Conservation (phyloP, 305 asterid species). For the Solanum hybrid region DNA sequence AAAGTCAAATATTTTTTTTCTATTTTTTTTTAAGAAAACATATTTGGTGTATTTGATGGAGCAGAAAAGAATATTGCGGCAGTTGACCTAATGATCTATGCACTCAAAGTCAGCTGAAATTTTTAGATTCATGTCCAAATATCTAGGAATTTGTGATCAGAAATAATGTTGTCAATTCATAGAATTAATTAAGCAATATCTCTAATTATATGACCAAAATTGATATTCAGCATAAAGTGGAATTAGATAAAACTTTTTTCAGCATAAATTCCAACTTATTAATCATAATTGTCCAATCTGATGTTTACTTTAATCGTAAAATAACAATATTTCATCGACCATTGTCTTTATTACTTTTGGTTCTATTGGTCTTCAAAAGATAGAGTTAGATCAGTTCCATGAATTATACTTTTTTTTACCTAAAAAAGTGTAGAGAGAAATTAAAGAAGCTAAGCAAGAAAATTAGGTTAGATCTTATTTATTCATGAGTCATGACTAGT, state of each 20-base stretch:
- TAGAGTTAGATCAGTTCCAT: background rate
- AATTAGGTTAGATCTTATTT: background rate
- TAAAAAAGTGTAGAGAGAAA: background rate
- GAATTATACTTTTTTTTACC: background rate
- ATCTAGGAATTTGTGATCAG: background rate
- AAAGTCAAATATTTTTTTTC: background rate
- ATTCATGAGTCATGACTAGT: background rate
- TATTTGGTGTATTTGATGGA: background rate
- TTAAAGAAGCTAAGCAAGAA: background rate
- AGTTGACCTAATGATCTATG: background rate
- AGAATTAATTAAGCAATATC: background rate
- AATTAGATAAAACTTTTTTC: background rate
- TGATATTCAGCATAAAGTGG: background rate
- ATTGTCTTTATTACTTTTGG: background rate
- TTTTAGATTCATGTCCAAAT: background rate
- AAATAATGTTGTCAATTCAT: background rate
- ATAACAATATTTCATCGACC: background rate
- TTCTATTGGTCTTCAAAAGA: background rate
- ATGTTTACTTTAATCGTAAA: background rate
- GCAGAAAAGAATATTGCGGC: background rate
- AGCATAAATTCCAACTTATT: background rate
- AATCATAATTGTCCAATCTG: background rate
- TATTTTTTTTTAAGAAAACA: background rate
- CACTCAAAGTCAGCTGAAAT: background rate
- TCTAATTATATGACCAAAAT: background rate